Conservation (phyloP, 2,329 filamentous ascomycete species). For the Botrytis medusae region DNA sequence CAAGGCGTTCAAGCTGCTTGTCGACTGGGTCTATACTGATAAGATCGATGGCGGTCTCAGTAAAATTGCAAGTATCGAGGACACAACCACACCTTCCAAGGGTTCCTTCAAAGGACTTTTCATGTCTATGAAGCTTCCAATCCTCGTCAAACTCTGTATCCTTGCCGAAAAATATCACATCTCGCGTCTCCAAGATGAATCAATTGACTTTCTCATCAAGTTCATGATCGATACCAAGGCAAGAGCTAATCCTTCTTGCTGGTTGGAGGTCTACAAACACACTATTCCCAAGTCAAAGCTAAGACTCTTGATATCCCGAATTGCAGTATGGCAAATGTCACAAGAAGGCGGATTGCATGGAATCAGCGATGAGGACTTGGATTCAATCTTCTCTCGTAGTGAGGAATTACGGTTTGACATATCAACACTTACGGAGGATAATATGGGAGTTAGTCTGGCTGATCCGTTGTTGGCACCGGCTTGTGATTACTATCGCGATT, state of each 20-base stretch:
- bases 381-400: not conserved
- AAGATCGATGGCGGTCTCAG: not conserved
- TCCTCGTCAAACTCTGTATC: not conserved
- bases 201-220: not conserved
- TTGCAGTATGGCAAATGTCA: conserved; percentile 6
- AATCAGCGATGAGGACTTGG: not conserved
- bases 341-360: not conserved
- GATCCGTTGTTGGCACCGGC: not conserved
- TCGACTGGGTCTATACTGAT: not conserved
- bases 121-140: conserved; percentile 2
- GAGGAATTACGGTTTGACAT: not conserved
- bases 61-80: not conserved
- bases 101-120: not conserved
- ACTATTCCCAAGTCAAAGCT: not conserved
- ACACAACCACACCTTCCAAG: not conserved
- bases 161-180: not conserved
- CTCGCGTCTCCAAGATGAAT: not conserved
- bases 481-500: conserved; percentile 1
- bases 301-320: not conserved
- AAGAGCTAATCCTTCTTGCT: conserved; percentile 3
- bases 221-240: conserved; percentile 8
- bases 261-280: conserved; percentile 1
- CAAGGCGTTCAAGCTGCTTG: not conserved
- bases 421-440: not conserved
- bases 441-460: not conserved